These are phyloP conservation scores for Venturia effusa DNA, from an alignment of 2,329 filamentous ascomycete species.

Conservation along the genomic window DNA sequence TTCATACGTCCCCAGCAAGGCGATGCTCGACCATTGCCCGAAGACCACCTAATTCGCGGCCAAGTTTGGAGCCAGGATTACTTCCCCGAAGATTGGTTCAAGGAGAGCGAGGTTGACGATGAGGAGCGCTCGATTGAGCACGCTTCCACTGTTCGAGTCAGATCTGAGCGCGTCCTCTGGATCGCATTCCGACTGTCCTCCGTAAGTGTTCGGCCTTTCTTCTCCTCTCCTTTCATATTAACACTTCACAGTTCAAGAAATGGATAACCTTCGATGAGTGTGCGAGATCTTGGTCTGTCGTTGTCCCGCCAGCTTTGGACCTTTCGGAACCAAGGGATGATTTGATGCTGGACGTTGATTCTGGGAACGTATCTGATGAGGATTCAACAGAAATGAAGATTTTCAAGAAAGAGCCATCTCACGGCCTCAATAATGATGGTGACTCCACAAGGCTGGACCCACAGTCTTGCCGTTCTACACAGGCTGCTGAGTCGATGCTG, in stretches of 20 bases:
- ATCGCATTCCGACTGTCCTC: neutral
- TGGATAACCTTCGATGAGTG: neutral
- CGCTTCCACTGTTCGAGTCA: constrained; percentile 18
- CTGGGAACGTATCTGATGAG: neutral
- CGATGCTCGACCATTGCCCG: constrained; percentile 48
- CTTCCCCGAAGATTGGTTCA: constrained; percentile 50
- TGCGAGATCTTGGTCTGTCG: neutral
- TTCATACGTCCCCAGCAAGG: constrained; percentile 40
- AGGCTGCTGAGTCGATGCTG: neutral
- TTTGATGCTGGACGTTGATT: neutral
- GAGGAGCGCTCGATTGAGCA: constrained; percentile 56
- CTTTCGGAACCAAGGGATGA: neutral
- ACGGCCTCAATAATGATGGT: too few relatives aligned
- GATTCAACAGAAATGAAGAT: constrained; percentile 4
- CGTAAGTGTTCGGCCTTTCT: neutral
- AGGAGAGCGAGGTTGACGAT: constrained; percentile 45
- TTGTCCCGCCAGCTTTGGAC: neutral
- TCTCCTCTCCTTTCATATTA: neutral
- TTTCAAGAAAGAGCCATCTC: neutral
- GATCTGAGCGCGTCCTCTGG: neutral
- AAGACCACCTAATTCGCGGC: constrained; percentile 58
- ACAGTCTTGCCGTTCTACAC: neutral
- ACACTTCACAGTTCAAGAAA: neutral
- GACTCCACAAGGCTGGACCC: neutral
- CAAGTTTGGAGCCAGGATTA: constrained; percentile 44